Percentiles rank a stretch among this genome's conserved stretches.
Evolutionary conservation across 768 basidiomycete species (phyloP).

Genomic region (Suillus clintonianus): DNA sequence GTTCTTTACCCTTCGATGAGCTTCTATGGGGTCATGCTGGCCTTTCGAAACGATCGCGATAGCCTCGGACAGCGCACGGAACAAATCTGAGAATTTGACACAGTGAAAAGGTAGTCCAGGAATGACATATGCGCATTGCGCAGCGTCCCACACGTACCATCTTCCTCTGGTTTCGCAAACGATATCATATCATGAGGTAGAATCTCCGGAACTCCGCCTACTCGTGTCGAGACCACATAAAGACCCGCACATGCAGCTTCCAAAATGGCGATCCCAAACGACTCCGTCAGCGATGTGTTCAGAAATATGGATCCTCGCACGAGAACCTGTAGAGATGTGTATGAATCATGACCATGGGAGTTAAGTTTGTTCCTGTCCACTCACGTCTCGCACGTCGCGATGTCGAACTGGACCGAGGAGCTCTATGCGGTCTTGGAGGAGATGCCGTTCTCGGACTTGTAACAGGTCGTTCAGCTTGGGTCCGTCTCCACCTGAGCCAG

Average conservation of each 20-base stretch:
- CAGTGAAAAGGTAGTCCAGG: background rate
- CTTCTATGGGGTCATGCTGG: conserved; percentile 69
- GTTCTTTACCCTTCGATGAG: conserved; percentile 73
- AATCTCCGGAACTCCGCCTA: conserved; percentile 95
- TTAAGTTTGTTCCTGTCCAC: conserved; percentile 21
- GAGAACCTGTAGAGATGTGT: conserved; percentile 59
- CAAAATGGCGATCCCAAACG: conserved; percentile 96
- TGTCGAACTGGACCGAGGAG: conserved; percentile 82
- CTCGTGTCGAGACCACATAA: conserved; percentile 91
- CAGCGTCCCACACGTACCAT: conserved; percentile 56
- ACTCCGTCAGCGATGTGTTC: conserved; percentile 94
- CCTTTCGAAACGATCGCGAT: conserved; percentile 68
- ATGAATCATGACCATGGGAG: background rate
- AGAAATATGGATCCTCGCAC: conserved; percentile 86
- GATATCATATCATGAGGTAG: conserved; percentile 94
- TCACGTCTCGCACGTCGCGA: conserved; percentile 78
- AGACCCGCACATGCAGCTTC: conserved; percentile 95
- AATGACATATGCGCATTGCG: background rate
- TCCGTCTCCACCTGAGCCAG: conserved; percentile 82
- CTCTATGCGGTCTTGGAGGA: conserved; percentile 89
- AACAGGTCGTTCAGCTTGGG: conserved; percentile 93
- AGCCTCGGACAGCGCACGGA: conserved; percentile 81
- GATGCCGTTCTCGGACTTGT: conserved; percentile 92
- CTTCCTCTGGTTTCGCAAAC: conserved; percentile 91
- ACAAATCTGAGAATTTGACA: conserved; percentile 62